A percentile compares a stretch with the other conserved stretches of the same genome.
Evolutionary conservation across 2,329 filamentous ascomycete genomes (phyloP).

Genomic region (Sporothrix pseudoabietina): DNA sequence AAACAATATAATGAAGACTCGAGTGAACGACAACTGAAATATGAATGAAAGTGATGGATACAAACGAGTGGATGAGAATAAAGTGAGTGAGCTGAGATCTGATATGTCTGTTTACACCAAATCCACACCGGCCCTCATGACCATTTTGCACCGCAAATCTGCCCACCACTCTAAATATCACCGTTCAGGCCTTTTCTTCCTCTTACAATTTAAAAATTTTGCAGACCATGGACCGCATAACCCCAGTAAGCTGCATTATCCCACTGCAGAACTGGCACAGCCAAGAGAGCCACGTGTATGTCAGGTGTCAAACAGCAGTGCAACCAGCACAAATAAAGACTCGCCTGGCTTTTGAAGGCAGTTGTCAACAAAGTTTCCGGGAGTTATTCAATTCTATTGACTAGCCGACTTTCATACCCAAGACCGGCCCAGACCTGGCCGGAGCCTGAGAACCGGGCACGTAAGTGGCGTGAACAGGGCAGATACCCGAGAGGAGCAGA

Average conservation of each 20-base stretch:
- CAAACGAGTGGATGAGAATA: background rate
- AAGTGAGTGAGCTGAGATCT: background rate
- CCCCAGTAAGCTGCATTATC: background rate
- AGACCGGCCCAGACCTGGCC: too few relatives aligned
- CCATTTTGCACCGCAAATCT: background rate
- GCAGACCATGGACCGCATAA: background rate
- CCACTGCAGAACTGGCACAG: background rate
- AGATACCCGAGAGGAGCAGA: background rate
- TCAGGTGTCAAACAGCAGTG: slow-evolving; percentile 16
- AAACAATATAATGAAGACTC: background rate
- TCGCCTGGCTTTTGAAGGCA: background rate
- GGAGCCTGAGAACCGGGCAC: too few relatives aligned
- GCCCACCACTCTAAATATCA: background rate
- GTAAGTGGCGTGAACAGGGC: background rate
- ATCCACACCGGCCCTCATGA: background rate
- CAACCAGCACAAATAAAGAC: background rate
- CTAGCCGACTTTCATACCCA: too few relatives aligned
- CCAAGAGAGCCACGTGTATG: slow-evolving; percentile 24
- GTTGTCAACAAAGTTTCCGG: background rate
- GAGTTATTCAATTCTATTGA: too few relatives aligned
- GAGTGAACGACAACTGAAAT: background rate
- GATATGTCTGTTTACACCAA: slow-evolving; percentile 17
- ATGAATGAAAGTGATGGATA: background rate
- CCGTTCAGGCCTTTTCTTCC: background rate
- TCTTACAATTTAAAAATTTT: background rate